These are phyloP conservation scores for Cytospora mali DNA, from an alignment of 2,329 filamentous ascomycete species.

Conservation along the genomic window DNA sequence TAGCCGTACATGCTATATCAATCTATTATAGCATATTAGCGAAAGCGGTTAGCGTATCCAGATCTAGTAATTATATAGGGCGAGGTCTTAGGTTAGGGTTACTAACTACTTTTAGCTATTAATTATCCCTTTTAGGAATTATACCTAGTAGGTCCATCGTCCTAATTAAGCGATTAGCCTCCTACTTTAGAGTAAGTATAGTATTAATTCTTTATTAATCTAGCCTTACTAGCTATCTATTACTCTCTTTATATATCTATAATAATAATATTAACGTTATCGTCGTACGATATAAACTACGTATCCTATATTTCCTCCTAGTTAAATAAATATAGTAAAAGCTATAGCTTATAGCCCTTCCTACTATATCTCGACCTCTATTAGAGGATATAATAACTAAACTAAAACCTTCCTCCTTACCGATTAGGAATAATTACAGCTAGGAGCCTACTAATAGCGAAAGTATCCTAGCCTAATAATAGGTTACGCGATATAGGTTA, in stretches of 20 bases:
- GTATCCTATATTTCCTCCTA: constrained; percentile 4
- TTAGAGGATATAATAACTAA: not conserved
- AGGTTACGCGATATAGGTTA: not conserved
- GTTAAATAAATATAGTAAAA: not conserved
- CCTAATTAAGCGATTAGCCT: too few species aligned
- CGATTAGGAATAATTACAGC: not conserved
- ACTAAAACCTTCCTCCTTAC: not conserved
- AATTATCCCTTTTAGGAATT: not conserved
- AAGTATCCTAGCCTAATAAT: not conserved
- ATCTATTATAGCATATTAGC: not conserved
- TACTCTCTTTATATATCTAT: not conserved
- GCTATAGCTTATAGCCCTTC: not conserved
- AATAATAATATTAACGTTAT: not conserved
- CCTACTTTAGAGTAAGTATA: not conserved
- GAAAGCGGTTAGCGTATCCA: not conserved
- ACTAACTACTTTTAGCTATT: not conserved
- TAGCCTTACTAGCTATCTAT: not conserved
- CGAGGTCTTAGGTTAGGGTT: not conserved
- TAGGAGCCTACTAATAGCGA: not conserved
- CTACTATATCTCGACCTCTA: not conserved
- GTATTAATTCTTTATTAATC: not conserved
- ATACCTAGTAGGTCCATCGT: not conserved
- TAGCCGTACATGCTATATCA: not conserved
- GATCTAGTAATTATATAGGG: not conserved
- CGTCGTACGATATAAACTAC: not conserved